Base-by-base conservation (phyloP, 176 grass and related monocot genomes). In the Secale cereale region DNA sequence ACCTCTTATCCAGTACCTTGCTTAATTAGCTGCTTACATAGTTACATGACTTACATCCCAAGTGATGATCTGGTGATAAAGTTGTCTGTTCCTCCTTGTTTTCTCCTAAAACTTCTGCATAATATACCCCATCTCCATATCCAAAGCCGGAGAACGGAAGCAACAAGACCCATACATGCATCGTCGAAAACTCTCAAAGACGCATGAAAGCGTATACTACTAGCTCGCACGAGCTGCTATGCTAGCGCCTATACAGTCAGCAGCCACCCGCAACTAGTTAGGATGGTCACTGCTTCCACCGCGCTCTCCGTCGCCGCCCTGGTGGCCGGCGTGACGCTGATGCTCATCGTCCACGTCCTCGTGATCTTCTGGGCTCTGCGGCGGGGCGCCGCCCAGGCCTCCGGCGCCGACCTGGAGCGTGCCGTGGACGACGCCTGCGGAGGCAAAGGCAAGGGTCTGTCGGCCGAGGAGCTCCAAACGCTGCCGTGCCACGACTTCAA, bases 401-500 rank as follows among this genome's bases (percentile, higher is more conserved):
- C 36, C 7, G 15, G 46, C 25, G 71, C 25, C 2, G 43, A 75
- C 5, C 48, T 23, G 6, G 72, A 77, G 29, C 61, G 35, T 6
- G 30, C 12, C 3, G 71, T 6, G 19, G 39, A 28, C 3, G 3
- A 16, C 2, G 52, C 17, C 8, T 63, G 17, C 22, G 12, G 32
- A 27, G 73, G 52, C n/a, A 33, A 40, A 16, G 7, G 45, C 5
- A 30, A 41, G 2, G 94, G 94, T 26, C 81, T 97, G 32, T 86
- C 84, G 1, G 6, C 50, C 4, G 76, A 52, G 19, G 87, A 97
- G 57, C 37, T 97, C 41, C 70, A 3, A 41, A 40, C 59, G 79
- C 83, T 97, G 26, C 89, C 89, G 8, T 91, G 84, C 62, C 77
- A 91, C 54, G 85, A 88, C 8, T 91, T 71, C 85, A 82, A 81